Evolutionary conservation across 1,284 basidiomycete species (phyloP), one percentile per base, ranked within the genome.

Genomic region (Volvariella volvacea): DNA sequence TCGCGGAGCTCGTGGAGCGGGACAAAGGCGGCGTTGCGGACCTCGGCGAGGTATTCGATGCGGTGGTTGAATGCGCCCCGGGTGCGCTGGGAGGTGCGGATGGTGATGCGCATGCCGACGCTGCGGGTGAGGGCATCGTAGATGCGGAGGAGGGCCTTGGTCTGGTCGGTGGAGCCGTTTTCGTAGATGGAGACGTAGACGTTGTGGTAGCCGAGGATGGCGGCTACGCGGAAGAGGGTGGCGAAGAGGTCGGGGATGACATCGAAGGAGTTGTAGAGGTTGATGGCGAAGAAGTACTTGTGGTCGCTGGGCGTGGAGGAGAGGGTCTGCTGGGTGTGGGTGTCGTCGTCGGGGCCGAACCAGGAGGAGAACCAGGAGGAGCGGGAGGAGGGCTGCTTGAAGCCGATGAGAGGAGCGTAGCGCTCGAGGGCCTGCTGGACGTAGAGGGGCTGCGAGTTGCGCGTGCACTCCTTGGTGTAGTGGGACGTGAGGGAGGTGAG

Each of bases 221-320:
- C 75, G 0, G 90, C 83, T 19, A 91, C 81, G 44, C 91, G 82
- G 73, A 97, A 96, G 53, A 97, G 83, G n/a, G 92, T 93, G 31
- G 91, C 82, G 62, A 97, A 96, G 28, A 97, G 74, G 66, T 97
- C 93, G 9, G 93, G 93, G 51, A 97, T 93, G 60, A 97, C 70
- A 68, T 95, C 92, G 76, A 97, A 97, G n/a, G 90, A 93, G 71
- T 94, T 93, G 74, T 93, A 94, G 53, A 96, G 72, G 67, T 97
- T 97, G 76, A 97, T 96, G 44, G 92, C 93, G 65, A 97, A 95
- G 66, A 92, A 97, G 67, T 96, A 97, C 62, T 96, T 96, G 78
- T 97, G 93, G 50, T 83, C 75, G 54, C 74, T 73, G 15, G 73
- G 66, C 21, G 67, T 54, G 46, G 76, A 62, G 40, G 59, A 58